Conservation (phyloP, 441 rosid genomes). For the Lepidium campestre region DNA sequence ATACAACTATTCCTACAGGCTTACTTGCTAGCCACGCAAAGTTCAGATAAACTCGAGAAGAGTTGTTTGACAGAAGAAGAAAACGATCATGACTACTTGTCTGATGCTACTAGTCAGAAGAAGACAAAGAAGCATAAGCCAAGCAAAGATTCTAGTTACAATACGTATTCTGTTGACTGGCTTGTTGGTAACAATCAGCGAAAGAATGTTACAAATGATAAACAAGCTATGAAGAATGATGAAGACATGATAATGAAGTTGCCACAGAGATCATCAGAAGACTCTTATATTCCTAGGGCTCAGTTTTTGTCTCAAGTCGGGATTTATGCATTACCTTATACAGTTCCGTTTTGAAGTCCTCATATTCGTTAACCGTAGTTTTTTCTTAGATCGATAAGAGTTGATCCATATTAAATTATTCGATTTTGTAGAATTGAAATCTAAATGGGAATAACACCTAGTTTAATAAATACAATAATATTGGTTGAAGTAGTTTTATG, state of each 20-base stretch:
- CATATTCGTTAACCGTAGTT: no score
- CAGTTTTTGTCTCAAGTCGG: slow-evolving; percentile 32
- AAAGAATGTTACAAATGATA: not conserved
- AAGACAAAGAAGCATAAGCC: slow-evolving; percentile 11
- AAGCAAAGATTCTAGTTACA: not conserved
- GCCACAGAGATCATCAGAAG: not conserved
- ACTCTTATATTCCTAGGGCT: slow-evolving; percentile 28
- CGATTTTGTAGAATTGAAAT: not conserved
- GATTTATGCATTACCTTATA: slow-evolving; percentile 49
- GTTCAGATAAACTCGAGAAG: slow-evolving; percentile 33
- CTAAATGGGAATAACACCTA: not conserved
- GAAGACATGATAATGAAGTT: not conserved
- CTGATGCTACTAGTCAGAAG: slow-evolving; percentile 32
- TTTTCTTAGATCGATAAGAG: not conserved
- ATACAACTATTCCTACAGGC: no score
- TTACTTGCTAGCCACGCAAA: not conserved
- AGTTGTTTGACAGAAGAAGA: slow-evolving; percentile 67
- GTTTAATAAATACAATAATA: not conserved
- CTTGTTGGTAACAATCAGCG: not conserved
- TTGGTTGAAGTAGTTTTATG: not conserved
- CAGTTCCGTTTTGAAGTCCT: slow-evolving; percentile 42
- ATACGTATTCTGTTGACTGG: not conserved
- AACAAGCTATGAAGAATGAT: not conserved
- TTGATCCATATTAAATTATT: no score
- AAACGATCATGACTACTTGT: slow-evolving; percentile 31